Conservation (phyloP, 1,139 yeast genomes). For the Lodderomyces pseudojiufengensis region DNA sequence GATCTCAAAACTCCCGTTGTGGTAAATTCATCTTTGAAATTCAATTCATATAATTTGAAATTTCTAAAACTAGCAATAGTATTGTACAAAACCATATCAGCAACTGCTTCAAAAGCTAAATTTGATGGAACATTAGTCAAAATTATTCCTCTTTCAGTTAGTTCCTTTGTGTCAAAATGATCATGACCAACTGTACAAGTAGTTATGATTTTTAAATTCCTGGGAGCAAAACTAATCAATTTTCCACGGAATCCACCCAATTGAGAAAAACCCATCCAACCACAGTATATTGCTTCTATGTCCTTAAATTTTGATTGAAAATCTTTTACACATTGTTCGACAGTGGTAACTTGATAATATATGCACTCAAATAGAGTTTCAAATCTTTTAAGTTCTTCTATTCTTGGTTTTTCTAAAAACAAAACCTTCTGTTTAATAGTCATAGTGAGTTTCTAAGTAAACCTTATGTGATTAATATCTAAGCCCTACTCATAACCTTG, state of each 20-base stretch:
- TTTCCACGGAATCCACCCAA: constrained; percentile 50
- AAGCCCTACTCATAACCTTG: too few relatives aligned
- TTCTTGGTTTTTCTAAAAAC: constrained; percentile 42
- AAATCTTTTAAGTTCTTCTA: constrained; percentile 22
- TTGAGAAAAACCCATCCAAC: constrained; percentile 54
- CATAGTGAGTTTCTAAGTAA: too few relatives aligned
- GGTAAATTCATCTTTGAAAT: constrained; percentile 26
- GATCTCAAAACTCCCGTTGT: constrained; percentile 44
- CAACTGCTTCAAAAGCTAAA: constrained; percentile 67
- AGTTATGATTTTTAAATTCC: constrained; percentile 50
- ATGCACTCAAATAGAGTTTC: constrained; percentile 40
- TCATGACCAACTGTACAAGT: constrained; percentile 74
- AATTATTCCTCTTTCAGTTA: constrained; percentile 42
- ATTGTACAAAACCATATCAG: constrained; percentile 65
- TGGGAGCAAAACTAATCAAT: constrained; percentile 50
- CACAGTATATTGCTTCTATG: constrained; percentile 58
- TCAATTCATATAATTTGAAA: constrained; percentile 47
- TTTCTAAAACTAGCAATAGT: constrained; percentile 61
- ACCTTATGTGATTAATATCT: too few relatives aligned
- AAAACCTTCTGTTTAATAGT: constrained; percentile 34
- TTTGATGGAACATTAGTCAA: constrained; percentile 66
- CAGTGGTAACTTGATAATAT: constrained; percentile 37
- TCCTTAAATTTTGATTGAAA: constrained; percentile 32
- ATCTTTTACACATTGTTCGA: constrained; percentile 38
- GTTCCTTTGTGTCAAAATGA: constrained; percentile 45